Conservation (phyloP, 2,329 filamentous ascomycete species). For the Fusarium tjaetaba region DNA sequence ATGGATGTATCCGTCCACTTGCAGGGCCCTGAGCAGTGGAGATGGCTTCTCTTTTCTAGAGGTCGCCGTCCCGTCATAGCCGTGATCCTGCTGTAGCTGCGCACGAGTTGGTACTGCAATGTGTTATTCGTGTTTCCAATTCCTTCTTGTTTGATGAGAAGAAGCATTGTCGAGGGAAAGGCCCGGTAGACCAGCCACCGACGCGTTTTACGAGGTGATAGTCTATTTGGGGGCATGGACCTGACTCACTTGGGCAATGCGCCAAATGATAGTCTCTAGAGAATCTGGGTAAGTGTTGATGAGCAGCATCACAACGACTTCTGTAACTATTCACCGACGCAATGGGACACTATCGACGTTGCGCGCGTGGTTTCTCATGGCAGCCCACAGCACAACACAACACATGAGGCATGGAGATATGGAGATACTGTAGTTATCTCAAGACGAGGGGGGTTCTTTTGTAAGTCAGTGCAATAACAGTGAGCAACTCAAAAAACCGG, state of each 20-base stretch:
- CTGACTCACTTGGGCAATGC: constrained; percentile 5
- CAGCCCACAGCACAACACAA: neutral
- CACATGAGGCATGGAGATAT: neutral
- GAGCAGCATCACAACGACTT: neutral
- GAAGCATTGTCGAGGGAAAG: constrained; percentile 7
- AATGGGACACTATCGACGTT: neutral
- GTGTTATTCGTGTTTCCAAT: constrained; percentile 15
- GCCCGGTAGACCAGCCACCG: constrained; percentile 20
- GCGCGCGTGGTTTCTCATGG: neutral
- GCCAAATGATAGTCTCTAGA: neutral
- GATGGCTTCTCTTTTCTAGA: constrained; percentile 32
- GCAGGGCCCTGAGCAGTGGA: constrained; percentile 27
- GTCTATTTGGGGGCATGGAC: neutral
- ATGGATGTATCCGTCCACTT: constrained; percentile 30
- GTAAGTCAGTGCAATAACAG: neutral
- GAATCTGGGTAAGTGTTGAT: neutral
- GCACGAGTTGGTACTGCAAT: constrained; percentile 25
- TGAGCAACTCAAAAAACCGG: neutral
- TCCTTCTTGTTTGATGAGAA: neutral
- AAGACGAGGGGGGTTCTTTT: neutral
- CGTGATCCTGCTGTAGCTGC: constrained; percentile 18
- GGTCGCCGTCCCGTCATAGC: constrained; percentile 34
- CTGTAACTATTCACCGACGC: neutral
- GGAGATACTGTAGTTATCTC: neutral
- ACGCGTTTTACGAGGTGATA: constrained; percentile 19